Conservation (phyloP, 257 asterid species). For the Verbena officinalis region DNA sequence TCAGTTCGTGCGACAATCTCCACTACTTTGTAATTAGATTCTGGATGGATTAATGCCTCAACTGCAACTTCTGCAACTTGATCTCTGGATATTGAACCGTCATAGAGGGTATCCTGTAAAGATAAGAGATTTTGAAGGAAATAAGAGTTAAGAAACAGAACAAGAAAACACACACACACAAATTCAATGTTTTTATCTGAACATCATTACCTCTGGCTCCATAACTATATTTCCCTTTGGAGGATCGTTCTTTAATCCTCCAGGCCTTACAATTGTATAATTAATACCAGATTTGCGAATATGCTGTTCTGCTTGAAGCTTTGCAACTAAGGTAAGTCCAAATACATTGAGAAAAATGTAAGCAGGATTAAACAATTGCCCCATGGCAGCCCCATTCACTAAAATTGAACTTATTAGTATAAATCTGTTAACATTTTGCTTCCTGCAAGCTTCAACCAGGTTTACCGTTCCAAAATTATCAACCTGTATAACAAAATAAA, state of each 20-base stretch:
- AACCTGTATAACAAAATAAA: constrained; percentile 52
- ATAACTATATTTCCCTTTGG: constrained; percentile 84
- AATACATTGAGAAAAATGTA: constrained; percentile 84
- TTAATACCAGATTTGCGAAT: constrained; percentile 91
- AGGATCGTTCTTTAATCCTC: constrained; percentile 85
- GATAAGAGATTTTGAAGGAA: constrained; percentile 2
- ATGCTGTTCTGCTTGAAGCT: constrained; percentile 91
- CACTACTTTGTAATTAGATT: constrained; percentile 77
- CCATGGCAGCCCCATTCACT: constrained; percentile 98
- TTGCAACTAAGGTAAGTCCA: constrained; percentile 84
- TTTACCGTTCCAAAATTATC: constrained; percentile 93
- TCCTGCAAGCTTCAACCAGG: constrained; percentile 93
- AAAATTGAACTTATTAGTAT: constrained; percentile 87
- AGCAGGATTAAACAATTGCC: constrained; percentile 85
- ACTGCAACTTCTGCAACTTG: constrained; percentile 96
- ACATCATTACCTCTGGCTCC: constrained; percentile 79
- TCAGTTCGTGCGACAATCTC: constrained; percentile 84
- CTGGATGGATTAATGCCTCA: constrained; percentile 75
- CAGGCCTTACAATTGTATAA: constrained; percentile 93
- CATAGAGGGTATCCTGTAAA: constrained; percentile 80
- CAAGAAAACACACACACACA: neutral
- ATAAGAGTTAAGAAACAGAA: neutral
- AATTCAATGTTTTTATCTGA: neutral
- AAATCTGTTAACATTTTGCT: constrained; percentile 72
- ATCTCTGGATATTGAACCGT: constrained; percentile 87